Evolutionary conservation across 1,139 yeast genomes (phyloP).

Genomic region (Yamadazyma buinensis): DNA sequence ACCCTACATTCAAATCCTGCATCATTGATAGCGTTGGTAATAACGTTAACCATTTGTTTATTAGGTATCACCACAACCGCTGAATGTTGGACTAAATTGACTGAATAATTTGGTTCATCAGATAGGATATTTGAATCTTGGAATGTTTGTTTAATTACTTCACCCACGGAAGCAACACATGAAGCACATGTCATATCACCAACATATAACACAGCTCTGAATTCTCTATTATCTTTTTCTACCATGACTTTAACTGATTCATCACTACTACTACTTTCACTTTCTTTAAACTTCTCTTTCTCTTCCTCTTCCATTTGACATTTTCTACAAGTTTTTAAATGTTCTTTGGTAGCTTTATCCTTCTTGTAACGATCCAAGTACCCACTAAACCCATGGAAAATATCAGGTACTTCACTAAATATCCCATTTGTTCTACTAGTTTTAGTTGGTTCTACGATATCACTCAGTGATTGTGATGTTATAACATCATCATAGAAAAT

Average conservation of each 20-base stretch:
- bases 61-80: slow-evolving; percentile 48
- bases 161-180: slow-evolving; percentile 48
- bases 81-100: slow-evolving; percentile 40
- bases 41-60: slow-evolving; percentile 48
- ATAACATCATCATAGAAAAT: slow-evolving; percentile 17
- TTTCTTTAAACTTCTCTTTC: not conserved
- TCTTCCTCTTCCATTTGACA: slow-evolving; percentile 22
- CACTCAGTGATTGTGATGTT: not conserved
- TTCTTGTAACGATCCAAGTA: slow-evolving; percentile 10
- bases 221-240: slow-evolving; percentile 25
- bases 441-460: not conserved
- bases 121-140: slow-evolving; percentile 11
- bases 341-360: slow-evolving; percentile 15
- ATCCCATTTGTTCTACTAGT: not conserved
- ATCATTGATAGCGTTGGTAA: slow-evolving; percentile 46
- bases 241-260: slow-evolving; percentile 26
- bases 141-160: slow-evolving; percentile 37
- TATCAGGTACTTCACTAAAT: slow-evolving; percentile 11
- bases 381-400: slow-evolving; percentile 14
- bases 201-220: slow-evolving; percentile 50
- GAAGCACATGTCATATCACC: slow-evolving; percentile 68
- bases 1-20: slow-evolving; percentile 57
- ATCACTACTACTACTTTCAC: slow-evolving; percentile 1
- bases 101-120: slow-evolving; percentile 30
- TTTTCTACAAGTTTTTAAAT: slow-evolving; percentile 29